A percentile compares a stretch with the other conserved stretches of the same genome.
Evolutionary conservation across 129 eudicot species (phyloP).

Genomic region (carrot (Daucus carota)): DH1_v3.0 NC_030385.2:31589001-31589500

Average conservation of each 20-base stretch:
- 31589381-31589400: conserved; percentile 16
- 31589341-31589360: neutral
- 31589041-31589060: no score
- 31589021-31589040: no score
- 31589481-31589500: conserved; percentile 10
- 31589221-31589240: neutral
- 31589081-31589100: neutral
- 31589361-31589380: neutral
- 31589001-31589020: no score
- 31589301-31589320: neutral
- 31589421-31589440: conserved; percentile 13
- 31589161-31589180: no score
- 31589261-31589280: neutral
- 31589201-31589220: no score
- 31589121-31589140: neutral
- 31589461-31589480: conserved; percentile 19
- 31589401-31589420: conserved; percentile 18
- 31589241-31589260: neutral
- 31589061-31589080: neutral
- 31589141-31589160: neutral
- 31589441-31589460: conserved; percentile 10
- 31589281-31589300: neutral
- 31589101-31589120: neutral
- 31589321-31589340: neutral
- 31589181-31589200: no score